Conservation (phyloP, 441 rosid species). For the Lepidium campestre region DNA sequence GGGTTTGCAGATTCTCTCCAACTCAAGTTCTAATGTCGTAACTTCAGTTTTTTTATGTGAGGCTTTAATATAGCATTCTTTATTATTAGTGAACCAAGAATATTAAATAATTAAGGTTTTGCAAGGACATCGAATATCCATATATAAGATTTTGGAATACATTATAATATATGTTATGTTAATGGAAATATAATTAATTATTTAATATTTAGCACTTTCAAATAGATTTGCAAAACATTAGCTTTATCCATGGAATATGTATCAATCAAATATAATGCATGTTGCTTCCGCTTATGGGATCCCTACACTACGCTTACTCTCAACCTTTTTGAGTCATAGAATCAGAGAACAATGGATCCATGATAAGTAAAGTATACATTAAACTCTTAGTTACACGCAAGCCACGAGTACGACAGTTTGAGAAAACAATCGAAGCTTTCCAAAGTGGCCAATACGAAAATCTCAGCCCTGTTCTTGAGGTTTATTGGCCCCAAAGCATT, state of each 20-base stretch:
- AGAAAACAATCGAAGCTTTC: neutral
- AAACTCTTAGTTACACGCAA: neutral
- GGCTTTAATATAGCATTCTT: too few relatives aligned
- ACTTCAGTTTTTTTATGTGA: neutral
- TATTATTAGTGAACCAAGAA: too few relatives aligned
- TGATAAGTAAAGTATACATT: neutral
- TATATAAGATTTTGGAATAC: neutral
- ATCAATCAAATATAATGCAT: neutral
- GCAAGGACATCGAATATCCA: neutral
- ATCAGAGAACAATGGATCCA: too few relatives aligned
- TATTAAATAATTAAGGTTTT: neutral
- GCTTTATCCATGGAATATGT: neutral
- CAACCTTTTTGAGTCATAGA: too few relatives aligned
- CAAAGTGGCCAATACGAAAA: neutral
- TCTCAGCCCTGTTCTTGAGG: neutral
- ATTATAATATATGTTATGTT: neutral
- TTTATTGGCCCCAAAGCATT: neutral
- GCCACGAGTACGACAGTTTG: neutral
- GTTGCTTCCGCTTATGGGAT: too few relatives aligned
- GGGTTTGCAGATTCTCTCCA: slow-evolving; percentile 53
- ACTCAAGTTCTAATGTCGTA: neutral
- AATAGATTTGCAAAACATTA: neutral
- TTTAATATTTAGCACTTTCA: neutral
- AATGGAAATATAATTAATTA: neutral
- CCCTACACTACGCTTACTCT: too few relatives aligned